These are phyloP conservation scores for Silybum marianum DNA, from an alignment of 129 eudicot species.

Conservation along the genomic window DNA sequence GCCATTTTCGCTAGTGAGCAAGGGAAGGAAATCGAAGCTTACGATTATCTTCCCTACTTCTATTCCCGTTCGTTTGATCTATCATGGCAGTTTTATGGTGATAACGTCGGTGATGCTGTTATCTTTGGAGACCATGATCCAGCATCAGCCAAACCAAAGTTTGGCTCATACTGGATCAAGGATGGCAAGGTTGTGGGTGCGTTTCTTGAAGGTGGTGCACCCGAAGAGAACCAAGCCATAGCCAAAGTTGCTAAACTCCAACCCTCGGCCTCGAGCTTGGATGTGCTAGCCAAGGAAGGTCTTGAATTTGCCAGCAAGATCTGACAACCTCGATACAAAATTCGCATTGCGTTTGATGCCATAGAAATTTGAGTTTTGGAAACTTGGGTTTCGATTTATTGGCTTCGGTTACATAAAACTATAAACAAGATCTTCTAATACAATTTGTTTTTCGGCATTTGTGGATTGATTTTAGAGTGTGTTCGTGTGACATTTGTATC, in stretches of 20 bases:
- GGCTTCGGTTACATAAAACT: slow-evolving; percentile 5
- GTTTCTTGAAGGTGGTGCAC: slow-evolving; percentile 87
- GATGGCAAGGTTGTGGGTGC: slow-evolving; percentile 91
- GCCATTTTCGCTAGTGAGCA: slow-evolving; percentile 82
- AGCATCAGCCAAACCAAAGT: slow-evolving; percentile 67
- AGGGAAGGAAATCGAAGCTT: slow-evolving; percentile 66
- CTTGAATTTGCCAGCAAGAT: slow-evolving; percentile 76
- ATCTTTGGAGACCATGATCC: slow-evolving; percentile 78
- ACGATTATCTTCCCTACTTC: slow-evolving; percentile 96
- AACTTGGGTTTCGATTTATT: neutral
- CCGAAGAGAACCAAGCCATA: slow-evolving; percentile 91
- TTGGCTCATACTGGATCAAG: slow-evolving; percentile 95
- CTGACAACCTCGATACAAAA: slow-evolving; percentile 24
- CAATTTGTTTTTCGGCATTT: slow-evolving; percentile 25
- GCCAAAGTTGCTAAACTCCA: slow-evolving; percentile 82
- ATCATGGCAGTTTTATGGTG: slow-evolving; percentile 98
- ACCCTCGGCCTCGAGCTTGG: slow-evolving; percentile 71
- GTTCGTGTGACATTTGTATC: slow-evolving; percentile 22
- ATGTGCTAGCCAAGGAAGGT: slow-evolving; percentile 70
- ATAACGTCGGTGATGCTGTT: slow-evolving; percentile 86
- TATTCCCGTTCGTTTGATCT: slow-evolving; percentile 93
- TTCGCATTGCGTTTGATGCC: neutral
- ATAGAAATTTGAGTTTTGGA: neutral
- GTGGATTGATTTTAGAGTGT: slow-evolving; percentile 21
- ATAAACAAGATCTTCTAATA: neutral